phyloP scores from a whole-genome alignment of 768 basidiomycete genomes.

The Kwoniella pini region DNA sequence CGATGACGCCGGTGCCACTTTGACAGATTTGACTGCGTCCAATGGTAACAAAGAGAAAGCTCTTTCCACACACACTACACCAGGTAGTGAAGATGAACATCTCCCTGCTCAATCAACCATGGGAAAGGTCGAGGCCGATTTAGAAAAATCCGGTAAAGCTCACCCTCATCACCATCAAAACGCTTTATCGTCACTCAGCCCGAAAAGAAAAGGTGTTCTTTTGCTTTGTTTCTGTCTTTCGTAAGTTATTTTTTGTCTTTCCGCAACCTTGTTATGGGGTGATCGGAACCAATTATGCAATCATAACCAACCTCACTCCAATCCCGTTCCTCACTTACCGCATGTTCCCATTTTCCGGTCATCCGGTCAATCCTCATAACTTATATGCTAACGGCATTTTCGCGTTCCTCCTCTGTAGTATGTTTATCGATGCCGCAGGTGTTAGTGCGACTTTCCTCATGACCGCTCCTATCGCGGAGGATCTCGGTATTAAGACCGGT shows the following conservation, averaged over 20 bases:
- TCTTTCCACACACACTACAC: neutral
- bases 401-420: conserved; percentile 2
- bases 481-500: conserved; percentile 32
- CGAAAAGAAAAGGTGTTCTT: conserved; percentile 33
- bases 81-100: conserved; percentile 8
- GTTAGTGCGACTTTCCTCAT: conserved; percentile 47
- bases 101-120: conserved; percentile 22
- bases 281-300: neutral
- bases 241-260: conserved; percentile 26
- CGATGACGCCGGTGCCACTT: conserved; percentile 8
- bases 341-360: neutral
- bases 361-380: neutral
- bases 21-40: conserved; percentile 14
- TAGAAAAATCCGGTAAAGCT: conserved; percentile 10
- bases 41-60: conserved; percentile 15
- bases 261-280: neutral
- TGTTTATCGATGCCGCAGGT: conserved; percentile 45
- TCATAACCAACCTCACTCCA: neutral
- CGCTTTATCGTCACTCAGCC: conserved; percentile 28
- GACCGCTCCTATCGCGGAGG: conserved; percentile 45
- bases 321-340: neutral
- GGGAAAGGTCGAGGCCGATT: conserved; percentile 20
- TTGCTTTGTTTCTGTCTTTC: conserved; percentile 44
- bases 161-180: conserved; percentile 21
- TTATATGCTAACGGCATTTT: neutral